A percentile compares a stretch with the other conserved stretches of the same genome.
These are phyloP conservation scores for Emergomyces orientalis DNA, from an alignment of 2,329 filamentous ascomycete species.

Conservation along the genomic window DNA sequence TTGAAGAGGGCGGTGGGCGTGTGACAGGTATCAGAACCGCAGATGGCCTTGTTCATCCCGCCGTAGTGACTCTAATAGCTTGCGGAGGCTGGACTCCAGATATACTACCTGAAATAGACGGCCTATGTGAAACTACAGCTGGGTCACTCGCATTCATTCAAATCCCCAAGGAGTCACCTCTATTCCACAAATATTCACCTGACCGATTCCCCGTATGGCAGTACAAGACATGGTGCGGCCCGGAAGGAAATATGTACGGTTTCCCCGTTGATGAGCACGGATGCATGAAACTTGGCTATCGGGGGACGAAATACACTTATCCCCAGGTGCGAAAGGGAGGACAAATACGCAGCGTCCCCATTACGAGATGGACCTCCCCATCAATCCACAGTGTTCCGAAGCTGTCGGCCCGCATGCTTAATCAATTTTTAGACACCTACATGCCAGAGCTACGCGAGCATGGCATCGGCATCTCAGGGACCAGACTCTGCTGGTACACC, in stretches of 20 bases:
- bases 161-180: constrained; percentile 31
- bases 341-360: constrained; percentile 32
- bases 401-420: constrained; percentile 22
- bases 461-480: constrained; percentile 34
- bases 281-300: constrained; percentile 43
- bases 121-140: constrained; percentile 41
- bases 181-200: constrained; percentile 36
- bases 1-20: constrained; percentile 17
- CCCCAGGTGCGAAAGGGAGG: constrained; percentile 31
- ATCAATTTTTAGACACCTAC: constrained; percentile 31
- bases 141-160: constrained; percentile 39
- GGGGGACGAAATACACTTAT: constrained; percentile 45
- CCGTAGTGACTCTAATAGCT: constrained; percentile 32
- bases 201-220: constrained; percentile 41
- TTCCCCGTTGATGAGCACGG: constrained; percentile 39
- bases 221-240: constrained; percentile 30
- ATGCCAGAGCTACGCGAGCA: constrained; percentile 36
- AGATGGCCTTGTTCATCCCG: constrained; percentile 28
- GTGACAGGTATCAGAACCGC: constrained; percentile 31
- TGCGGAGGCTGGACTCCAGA: constrained; percentile 40
- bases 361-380: constrained; percentile 29
- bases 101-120: constrained; percentile 34
- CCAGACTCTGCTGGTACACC: constrained; percentile 48
- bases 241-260: constrained; percentile 40
- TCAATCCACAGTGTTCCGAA: constrained; percentile 20